These are phyloP conservation scores for Arthrobotrys megalospora DNA, from an alignment of 2,329 filamentous ascomycete species.

Conservation along the genomic window DNA sequence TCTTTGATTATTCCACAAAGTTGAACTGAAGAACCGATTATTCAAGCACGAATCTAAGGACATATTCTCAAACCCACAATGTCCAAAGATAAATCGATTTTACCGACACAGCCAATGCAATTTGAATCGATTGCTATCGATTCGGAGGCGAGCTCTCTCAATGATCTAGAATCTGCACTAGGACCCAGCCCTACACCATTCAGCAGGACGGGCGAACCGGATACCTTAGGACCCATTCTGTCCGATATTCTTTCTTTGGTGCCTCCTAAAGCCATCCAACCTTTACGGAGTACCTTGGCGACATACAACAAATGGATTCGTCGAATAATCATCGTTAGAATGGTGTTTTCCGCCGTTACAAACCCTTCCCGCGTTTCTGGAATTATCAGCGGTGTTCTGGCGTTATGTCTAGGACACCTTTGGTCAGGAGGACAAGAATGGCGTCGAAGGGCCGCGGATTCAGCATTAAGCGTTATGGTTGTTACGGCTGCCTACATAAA, in stretches of 20 bases:
- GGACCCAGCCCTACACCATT: no score
- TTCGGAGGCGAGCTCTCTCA: no score
- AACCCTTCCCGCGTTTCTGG: slow-evolving; percentile 7
- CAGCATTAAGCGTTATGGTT: background rate
- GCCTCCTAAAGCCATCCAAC: background rate
- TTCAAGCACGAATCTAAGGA: no score
- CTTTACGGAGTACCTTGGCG: background rate
- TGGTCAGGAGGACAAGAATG: background rate
- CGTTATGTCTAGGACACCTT: background rate
- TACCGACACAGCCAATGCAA: no score
- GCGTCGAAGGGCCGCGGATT: background rate
- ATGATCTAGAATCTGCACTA: background rate
- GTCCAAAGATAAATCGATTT: no score
- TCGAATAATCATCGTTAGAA: background rate
- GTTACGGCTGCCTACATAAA: slow-evolving; percentile 8
- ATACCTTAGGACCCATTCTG: background rate
- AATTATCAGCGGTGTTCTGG: background rate
- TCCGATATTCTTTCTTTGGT: background rate
- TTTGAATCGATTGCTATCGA: no score
- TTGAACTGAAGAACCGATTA: no score
- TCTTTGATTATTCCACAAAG: no score
- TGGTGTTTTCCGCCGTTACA: background rate
- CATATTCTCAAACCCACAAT: no score
- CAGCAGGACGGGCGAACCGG: no score
- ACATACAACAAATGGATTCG: slow-evolving; percentile 4